A percentile compares a stretch with the other conserved stretches of the same genome.
Evolutionary conservation across 139 green algal species (phyloP).

Genomic region (Parachlorella kessleri): DNA sequence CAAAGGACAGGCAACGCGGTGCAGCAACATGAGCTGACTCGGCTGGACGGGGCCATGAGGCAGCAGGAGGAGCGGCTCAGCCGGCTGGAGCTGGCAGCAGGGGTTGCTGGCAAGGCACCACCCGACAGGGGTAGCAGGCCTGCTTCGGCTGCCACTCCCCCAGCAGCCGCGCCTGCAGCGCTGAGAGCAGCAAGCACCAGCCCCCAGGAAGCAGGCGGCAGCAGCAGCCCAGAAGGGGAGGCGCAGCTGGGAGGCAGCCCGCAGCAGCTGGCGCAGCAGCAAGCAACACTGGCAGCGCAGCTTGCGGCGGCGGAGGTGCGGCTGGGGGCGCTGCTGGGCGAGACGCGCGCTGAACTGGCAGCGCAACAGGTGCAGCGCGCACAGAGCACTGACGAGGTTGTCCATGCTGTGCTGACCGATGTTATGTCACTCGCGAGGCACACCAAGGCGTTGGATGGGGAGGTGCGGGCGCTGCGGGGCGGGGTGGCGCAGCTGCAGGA

Average conservation of each 20-base stretch:
- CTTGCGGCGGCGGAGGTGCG: background rate
- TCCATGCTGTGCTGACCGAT: constrained; percentile 12
- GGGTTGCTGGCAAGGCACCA: no score
- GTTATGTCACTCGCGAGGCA: constrained; percentile 16
- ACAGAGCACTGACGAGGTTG: background rate
- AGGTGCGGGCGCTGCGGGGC: constrained; percentile 2
- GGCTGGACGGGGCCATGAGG: no score
- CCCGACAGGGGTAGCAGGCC: no score
- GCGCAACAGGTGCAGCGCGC: constrained; percentile 18
- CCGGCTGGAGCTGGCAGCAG: background rate
- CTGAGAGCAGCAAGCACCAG: background rate
- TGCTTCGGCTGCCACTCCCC: no score
- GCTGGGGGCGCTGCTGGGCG: background rate
- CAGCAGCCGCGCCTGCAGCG: no score
- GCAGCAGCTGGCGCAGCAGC: background rate
- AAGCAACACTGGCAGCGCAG: background rate
- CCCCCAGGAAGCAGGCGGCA: background rate
- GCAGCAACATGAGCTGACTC: background rate
- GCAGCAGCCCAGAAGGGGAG: background rate
- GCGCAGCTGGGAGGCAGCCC: background rate
- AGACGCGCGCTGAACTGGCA: background rate
- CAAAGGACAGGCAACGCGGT: background rate
- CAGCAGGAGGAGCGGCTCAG: background rate
- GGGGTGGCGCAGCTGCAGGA: constrained; percentile 11
- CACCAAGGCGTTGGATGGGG: constrained; percentile 15